phyloP scores from a whole-genome alignment of 2,329 filamentous ascomycete species.

The Sphaerostilbella broomeana region DNA sequence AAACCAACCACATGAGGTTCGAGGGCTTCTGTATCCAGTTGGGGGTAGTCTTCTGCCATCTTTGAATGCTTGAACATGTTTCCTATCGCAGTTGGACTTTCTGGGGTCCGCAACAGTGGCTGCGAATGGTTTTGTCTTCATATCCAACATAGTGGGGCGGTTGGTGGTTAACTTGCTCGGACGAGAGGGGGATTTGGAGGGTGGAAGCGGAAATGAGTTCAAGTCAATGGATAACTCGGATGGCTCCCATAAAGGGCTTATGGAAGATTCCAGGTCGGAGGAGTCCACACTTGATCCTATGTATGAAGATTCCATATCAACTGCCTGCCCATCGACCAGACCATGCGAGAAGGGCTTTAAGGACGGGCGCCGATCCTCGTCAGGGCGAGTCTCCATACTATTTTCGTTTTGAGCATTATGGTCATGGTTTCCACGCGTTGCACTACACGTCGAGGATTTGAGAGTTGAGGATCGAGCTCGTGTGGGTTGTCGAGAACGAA shows the following conservation, averaged over 20 bases:
- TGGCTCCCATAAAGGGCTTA: constrained; percentile 2
- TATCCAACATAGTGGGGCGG: background rate
- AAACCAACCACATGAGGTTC: constrained; percentile 9
- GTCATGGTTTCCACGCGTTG: no score
- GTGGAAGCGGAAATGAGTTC: constrained; percentile 14
- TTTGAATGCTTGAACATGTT: background rate
- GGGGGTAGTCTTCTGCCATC: background rate
- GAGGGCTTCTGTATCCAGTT: background rate
- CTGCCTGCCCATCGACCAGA: background rate
- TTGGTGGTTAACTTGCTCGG: background rate
- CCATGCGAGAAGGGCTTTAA: background rate
- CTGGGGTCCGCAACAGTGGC: no score
- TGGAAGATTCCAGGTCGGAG: constrained; percentile 3
- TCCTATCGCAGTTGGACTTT: background rate
- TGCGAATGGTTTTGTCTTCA: no score
- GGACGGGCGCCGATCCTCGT: background rate
- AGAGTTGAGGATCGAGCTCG: constrained; percentile 18
- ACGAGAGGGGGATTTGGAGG: background rate
- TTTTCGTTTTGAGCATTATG: no score
- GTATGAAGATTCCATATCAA: background rate
- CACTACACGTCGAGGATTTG: constrained; percentile 1
- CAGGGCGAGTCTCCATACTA: background rate
- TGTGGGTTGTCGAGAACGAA: constrained; percentile 21
- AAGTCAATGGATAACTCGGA: constrained; percentile 11
- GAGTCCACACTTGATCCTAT: background rate